phyloP scores from a whole-genome alignment of 2,329 filamentous ascomycete genomes.

The Colletotrichum neosansevieriae region DNA sequence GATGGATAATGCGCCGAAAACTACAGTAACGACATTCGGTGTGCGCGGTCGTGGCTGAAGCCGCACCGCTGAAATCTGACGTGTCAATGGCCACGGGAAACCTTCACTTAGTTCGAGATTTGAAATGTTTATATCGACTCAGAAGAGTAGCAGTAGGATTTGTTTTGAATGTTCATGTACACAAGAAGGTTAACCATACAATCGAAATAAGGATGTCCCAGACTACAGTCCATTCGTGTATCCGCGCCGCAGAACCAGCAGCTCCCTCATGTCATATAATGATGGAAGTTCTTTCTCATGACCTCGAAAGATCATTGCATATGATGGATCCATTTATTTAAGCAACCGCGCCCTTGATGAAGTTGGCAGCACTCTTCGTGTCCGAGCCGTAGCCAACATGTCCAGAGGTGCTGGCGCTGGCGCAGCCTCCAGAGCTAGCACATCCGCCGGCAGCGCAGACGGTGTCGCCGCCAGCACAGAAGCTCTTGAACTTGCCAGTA shows the following conservation, averaged over 20 bases:
- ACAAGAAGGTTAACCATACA: constrained; percentile 18
- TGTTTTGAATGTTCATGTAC: not conserved
- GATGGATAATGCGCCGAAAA: not conserved
- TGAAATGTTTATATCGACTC: not conserved
- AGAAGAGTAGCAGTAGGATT: not conserved
- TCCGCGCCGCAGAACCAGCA: constrained; percentile 12
- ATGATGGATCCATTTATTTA: not conserved
- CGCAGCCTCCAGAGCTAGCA: constrained; percentile 29
- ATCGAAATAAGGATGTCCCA: constrained; percentile 19
- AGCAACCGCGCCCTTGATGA: constrained; percentile 29
- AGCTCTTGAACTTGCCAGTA: constrained; percentile 31
- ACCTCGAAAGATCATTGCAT: not conserved
- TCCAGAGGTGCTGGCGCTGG: constrained; percentile 14
- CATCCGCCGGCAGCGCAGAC: constrained; percentile 32
- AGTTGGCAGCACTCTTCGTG: constrained; percentile 18
- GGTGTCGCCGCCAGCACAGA: constrained; percentile 17
- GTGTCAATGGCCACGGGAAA: too few relatives aligned
- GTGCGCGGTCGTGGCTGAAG: too few relatives aligned
- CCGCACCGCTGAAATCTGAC: too few relatives aligned
- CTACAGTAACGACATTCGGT: not conserved
- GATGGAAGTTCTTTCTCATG: not conserved
- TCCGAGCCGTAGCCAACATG: constrained; percentile 34
- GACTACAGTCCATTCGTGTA: constrained; percentile 7
- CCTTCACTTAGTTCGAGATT: too few relatives aligned
- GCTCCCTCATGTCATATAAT: not conserved